These are phyloP conservation scores for Ganoderma lucidum DNA, from an alignment of 1,284 basidiomycete genomes.

Conservation along the genomic window DNA sequence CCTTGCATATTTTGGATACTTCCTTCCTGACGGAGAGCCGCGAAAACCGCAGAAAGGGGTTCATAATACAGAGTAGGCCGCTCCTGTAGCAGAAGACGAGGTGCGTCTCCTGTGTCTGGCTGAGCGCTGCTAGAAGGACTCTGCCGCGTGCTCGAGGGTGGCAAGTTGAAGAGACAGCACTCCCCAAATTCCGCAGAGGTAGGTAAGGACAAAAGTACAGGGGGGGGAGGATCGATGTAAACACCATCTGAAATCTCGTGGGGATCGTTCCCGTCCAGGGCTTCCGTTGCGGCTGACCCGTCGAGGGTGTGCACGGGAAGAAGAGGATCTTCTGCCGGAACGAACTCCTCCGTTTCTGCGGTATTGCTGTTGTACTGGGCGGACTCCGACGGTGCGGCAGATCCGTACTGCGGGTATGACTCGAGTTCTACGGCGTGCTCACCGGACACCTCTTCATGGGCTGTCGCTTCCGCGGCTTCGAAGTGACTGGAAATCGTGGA, in stretches of 20 bases:
- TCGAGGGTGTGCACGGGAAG: background rate
- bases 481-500: background rate
- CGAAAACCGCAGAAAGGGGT: slow-evolving; percentile 70
- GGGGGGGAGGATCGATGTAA: slow-evolving; percentile 78
- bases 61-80: slow-evolving; percentile 78
- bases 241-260: slow-evolving; percentile 76
- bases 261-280: slow-evolving; percentile 48
- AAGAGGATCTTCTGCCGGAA: background rate
- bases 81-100: slow-evolving; percentile 59
- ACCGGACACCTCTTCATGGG: background rate
- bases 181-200: slow-evolving; percentile 50
- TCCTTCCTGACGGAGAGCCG: slow-evolving; percentile 70
- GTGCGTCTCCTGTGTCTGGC: slow-evolving; percentile 9
- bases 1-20: slow-evolving; percentile 54
- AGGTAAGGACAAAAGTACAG: slow-evolving; percentile 64
- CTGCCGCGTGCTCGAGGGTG: slow-evolving; percentile 37
- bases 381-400: background rate
- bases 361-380: background rate
- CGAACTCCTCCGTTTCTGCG: background rate
- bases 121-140: slow-evolving; percentile 38
- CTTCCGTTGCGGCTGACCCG: slow-evolving; percentile 22
- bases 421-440: background rate
- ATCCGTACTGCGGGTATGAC: background rate
- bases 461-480: background rate
- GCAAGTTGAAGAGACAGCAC: slow-evolving; percentile 68